Conservation (phyloP, 768 basidiomycete species). For the Suillus variegatus region DNA sequence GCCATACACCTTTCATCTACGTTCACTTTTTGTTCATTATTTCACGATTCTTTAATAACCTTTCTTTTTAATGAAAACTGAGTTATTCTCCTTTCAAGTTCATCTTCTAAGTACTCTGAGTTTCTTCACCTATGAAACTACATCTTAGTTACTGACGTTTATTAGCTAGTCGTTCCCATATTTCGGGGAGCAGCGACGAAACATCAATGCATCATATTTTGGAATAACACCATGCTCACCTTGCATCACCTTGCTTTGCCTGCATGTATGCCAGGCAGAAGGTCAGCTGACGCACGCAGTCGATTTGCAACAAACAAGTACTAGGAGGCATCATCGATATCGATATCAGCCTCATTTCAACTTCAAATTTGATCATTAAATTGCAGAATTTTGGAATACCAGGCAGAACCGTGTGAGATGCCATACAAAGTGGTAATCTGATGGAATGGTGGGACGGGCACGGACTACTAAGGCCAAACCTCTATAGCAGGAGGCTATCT, state of each 20-base stretch:
- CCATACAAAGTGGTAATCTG: too few species aligned
- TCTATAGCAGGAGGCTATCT: too few species aligned
- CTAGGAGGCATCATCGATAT: too few species aligned
- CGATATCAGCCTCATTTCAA: too few species aligned
- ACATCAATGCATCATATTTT: not conserved
- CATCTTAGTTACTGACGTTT: not conserved
- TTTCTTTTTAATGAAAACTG: not conserved
- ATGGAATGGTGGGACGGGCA: too few species aligned
- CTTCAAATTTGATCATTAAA: too few species aligned
- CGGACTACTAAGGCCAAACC: too few species aligned
- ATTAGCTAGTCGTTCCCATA: not conserved
- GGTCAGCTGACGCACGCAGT: not conserved
- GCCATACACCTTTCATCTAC: not conserved
- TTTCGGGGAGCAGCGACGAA: not conserved
- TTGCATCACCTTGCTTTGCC: not conserved
- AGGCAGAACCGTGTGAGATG: too few species aligned
- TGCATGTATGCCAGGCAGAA: not conserved
- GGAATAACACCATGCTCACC: not conserved
- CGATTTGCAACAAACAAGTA: not conserved
- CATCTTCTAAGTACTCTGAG: not conserved
- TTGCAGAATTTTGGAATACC: too few species aligned
- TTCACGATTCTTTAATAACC: too few species aligned
- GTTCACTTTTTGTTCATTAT: not conserved
- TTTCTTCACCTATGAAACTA: not conserved
- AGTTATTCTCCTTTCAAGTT: not conserved